These are phyloP conservation scores for Leccinum boreale DNA, from an alignment of 768 basidiomycete genomes.

Conservation along the genomic window DNA sequence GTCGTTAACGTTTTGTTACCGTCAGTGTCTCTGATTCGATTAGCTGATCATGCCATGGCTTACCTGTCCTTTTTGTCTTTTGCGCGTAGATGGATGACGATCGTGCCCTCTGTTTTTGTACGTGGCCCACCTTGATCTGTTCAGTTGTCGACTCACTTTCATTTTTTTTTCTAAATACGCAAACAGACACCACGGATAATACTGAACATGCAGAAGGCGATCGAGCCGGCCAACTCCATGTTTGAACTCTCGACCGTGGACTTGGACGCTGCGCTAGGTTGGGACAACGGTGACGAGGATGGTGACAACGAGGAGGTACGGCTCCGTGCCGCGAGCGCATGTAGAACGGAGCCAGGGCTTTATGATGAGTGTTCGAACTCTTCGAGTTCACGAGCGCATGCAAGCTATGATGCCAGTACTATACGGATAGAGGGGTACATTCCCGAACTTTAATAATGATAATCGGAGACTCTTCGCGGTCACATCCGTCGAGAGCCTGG, in stretches of 20 bases:
- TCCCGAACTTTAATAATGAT: background rate
- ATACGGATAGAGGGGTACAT: background rate
- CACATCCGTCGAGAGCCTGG: no score
- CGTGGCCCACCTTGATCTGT: no score
- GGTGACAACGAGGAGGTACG: background rate
- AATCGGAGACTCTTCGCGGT: no score
- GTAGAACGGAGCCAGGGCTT: no score
- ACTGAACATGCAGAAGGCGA: conserved; percentile 16
- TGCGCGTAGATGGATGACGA: conserved; percentile 10
- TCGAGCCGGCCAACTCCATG: background rate
- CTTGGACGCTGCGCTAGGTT: background rate
- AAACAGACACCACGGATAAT: conserved; percentile 20
- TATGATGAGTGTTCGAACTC: background rate
- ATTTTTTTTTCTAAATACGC: background rate
- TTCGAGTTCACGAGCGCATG: background rate
- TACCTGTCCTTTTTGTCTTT: background rate
- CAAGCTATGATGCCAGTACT: background rate
- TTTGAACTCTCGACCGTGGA: background rate
- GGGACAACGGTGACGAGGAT: background rate
- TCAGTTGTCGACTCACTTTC: background rate
- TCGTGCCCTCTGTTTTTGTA: background rate
- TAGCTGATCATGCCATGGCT: background rate
- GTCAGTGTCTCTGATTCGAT: conserved; percentile 3
- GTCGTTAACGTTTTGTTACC: conserved; percentile 16
- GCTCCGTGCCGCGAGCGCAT: no score